phyloP scores from a whole-genome alignment of 163 green algal genomes.

The Chlorella variabilis region DNA sequence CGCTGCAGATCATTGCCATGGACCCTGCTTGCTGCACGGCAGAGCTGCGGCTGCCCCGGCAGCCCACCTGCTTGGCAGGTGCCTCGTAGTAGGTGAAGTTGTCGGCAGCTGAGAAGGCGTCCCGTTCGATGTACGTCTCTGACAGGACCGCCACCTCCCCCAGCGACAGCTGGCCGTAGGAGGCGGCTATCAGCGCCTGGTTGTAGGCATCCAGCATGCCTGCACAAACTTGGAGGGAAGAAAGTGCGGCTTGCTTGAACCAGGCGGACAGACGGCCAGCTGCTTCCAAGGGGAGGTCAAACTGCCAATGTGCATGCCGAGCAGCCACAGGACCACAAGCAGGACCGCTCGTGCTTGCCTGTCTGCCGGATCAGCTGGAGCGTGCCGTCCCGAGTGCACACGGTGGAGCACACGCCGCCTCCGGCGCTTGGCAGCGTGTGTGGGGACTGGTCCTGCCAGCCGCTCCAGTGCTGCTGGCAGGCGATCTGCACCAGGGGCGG shows the following conservation, averaged over 20 bases:
- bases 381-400: slow-evolving; percentile 37
- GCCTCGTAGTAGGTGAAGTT: slow-evolving; percentile 40
- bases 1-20: too few relatives aligned
- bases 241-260: too few relatives aligned
- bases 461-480: slow-evolving; percentile 44
- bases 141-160: slow-evolving; percentile 28
- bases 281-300: background rate
- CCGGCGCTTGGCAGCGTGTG: background rate
- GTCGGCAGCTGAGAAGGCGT: background rate
- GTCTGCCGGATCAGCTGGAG: slow-evolving; percentile 33
- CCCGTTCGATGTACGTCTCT: slow-evolving; percentile 12
- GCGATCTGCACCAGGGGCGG: background rate
- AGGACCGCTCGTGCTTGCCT: background rate
- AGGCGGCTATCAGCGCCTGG: slow-evolving; percentile 37
- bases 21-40: too few relatives aligned
- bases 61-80: background rate
- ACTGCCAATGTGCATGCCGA: too few relatives aligned
- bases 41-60: too few relatives aligned
- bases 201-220: slow-evolving; percentile 38
- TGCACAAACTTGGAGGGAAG: too few relatives aligned
- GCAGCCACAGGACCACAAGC: background rate
- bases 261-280: too few relatives aligned
- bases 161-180: slow-evolving; percentile 37
- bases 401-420: slow-evolving; percentile 8
- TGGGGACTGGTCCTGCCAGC: background rate